phyloP scores from a whole-genome alignment of 257 asterid species.

The Leonotis leonurus region DNA sequence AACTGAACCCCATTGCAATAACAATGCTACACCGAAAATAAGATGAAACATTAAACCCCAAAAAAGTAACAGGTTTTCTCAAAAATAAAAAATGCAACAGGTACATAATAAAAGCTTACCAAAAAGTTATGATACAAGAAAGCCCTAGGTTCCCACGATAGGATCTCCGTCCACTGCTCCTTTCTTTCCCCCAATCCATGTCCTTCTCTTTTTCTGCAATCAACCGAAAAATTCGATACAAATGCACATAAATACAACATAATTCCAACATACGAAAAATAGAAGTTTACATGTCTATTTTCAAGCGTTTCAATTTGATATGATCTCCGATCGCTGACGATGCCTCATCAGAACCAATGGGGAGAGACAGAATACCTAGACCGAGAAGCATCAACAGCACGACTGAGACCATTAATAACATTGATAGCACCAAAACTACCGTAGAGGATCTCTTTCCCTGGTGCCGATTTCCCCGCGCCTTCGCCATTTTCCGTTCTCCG shows the following conservation, averaged over 20 bases:
- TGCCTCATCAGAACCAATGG: slow-evolving; percentile 46
- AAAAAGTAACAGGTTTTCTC: too few species aligned
- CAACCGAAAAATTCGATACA: neutral
- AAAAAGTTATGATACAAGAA: slow-evolving; percentile 72
- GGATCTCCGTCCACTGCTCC: slow-evolving; percentile 74
- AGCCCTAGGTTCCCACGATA: slow-evolving; percentile 91
- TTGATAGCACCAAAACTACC: slow-evolving; percentile 48
- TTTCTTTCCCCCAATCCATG: slow-evolving; percentile 51
- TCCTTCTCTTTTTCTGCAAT: slow-evolving; percentile 30
- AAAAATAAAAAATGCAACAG: neutral
- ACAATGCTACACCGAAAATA: neutral
- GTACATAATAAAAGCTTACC: slow-evolving; percentile 40
- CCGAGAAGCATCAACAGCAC: slow-evolving; percentile 77
- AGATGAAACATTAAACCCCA: neutral
- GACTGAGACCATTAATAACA: slow-evolving; percentile 67
- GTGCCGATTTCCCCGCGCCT: slow-evolving; percentile 50
- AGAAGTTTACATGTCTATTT: slow-evolving; percentile 31
- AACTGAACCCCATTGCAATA: slow-evolving; percentile 6
- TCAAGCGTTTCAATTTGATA: slow-evolving; percentile 57
- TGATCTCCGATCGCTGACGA: slow-evolving; percentile 31
- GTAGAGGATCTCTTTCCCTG: slow-evolving; percentile 69
- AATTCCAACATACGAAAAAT: neutral
- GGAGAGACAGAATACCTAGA: slow-evolving; percentile 75
- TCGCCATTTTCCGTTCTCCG: slow-evolving; percentile 36
- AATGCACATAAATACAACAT: neutral